Conservation (phyloP, 2,329 filamentous ascomycete species). For the Penicillium sp. region DNA sequence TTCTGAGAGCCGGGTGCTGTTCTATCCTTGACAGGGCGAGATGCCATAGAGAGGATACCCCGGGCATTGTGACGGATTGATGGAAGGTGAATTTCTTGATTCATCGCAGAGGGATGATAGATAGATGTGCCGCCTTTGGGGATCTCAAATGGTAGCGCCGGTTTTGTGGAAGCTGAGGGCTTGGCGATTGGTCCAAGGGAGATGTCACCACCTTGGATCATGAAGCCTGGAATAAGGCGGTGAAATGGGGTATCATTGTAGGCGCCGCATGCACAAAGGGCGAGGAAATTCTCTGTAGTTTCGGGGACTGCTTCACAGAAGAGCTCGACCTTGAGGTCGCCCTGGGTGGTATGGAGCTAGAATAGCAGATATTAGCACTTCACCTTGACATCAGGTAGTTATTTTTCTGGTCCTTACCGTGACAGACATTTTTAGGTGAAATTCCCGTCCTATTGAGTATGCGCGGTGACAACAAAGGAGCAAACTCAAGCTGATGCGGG, state of each 20-base stretch:
- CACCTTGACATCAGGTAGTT: not conserved
- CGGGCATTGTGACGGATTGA: slow-evolving; percentile 58
- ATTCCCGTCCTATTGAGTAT: not conserved
- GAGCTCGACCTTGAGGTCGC: slow-evolving; percentile 91
- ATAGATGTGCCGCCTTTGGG: slow-evolving; percentile 60
- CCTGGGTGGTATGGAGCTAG: slow-evolving; percentile 78
- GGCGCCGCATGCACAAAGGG: slow-evolving; percentile 61
- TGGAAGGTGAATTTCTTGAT: slow-evolving; percentile 62
- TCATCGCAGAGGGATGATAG: slow-evolving; percentile 51
- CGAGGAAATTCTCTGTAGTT: slow-evolving; percentile 78
- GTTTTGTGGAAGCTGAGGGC: slow-evolving; percentile 40
- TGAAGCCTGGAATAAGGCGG: slow-evolving; percentile 63
- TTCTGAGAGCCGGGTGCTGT: slow-evolving; percentile 49
- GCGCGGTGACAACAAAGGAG: not conserved
- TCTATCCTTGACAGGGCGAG: slow-evolving; percentile 48
- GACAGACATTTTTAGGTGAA: slow-evolving; percentile 30
- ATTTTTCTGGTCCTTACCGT: slow-evolving; percentile 27
- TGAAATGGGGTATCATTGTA: slow-evolving; percentile 65
- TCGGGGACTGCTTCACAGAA: slow-evolving; percentile 95
- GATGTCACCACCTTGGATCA: slow-evolving; percentile 62
- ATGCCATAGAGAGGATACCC: slow-evolving; percentile 61
- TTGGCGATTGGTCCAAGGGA: slow-evolving; percentile 47
- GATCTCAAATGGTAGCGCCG: slow-evolving; percentile 47
- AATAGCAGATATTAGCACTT: not conserved
- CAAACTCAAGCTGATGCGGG: slow-evolving; percentile 7